Base-by-base conservation (phyloP, 176 grass and related monocot species). In the Cocos nucifera region DNA sequence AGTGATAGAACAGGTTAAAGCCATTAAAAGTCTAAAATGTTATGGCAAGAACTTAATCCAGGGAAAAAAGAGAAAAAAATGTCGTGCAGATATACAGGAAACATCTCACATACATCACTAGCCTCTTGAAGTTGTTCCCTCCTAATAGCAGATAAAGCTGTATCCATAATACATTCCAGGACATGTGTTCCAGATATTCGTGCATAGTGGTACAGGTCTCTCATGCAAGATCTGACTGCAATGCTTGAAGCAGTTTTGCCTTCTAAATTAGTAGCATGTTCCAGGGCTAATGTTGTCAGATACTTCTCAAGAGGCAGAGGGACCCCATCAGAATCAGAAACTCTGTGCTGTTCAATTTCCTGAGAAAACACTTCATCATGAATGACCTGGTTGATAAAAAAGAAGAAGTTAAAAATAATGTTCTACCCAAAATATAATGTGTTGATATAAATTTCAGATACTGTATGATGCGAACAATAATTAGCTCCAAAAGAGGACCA, bases 191-290 rank as follows among this genome's bases (percentile, higher is more conserved):
- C 76, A 74, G 66, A 83, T 15, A 85, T 58, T 66, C 84, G 78
- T 63, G 81, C 86, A 83, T 88, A 88, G 83, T 97, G 84, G 50
- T 85, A 91, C 1, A 97, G 66, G 66, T 97, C 87, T 80, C 82
- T 91, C 75, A 85, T 83, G 83, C 83, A 97, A 50, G 78, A 87
- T 70, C 51, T 69, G 58, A 76, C 69, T 75, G 66, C 70, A 19
- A 65, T 9, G 58, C 72, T 74, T 19, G 55, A 54, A 22, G 75
- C 15, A 32, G 48, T 59, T 27, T 52, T 70, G 30, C 67, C 72
- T 79, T 77, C 72, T 18, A 49, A 69, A n/a, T 70, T 49, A 75
- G 20, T 17, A 71, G 57, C 69, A 53, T 25, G 83, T 53, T 80
- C 78, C 52, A 50, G 60, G 16, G 60, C 66, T 58, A 86, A 35